Percentiles rank a stretch among this genome's conserved stretches.
Conservation (phyloP, 805 yeast genomes). For the Kazachstania psychrophila region DNA sequence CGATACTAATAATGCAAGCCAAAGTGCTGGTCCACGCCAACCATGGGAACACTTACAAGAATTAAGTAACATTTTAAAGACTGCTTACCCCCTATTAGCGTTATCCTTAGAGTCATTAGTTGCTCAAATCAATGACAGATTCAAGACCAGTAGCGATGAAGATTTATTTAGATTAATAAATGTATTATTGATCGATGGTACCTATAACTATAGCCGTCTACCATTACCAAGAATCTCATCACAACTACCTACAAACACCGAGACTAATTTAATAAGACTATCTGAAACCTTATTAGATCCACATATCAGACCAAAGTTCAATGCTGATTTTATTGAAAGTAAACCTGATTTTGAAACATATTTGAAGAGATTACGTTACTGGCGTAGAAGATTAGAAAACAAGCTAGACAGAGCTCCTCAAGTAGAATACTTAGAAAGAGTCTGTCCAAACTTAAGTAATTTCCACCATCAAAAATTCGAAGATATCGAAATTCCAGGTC, state of each 20-base stretch:
- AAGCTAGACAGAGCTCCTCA: constrained; percentile 79
- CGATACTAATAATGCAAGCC: constrained; percentile 11
- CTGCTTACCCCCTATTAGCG: constrained; percentile 91
- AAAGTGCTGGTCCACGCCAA: constrained; percentile 38
- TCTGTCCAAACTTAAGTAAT: constrained; percentile 91
- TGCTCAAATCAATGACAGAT: constrained; percentile 88
- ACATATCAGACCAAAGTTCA: constrained; percentile 81
- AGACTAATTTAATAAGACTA: constrained; percentile 74
- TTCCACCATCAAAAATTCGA: constrained; percentile 98
- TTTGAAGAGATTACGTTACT: constrained; percentile 69
- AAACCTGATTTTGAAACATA: constrained; percentile 87
- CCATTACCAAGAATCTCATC: constrained; percentile 85
- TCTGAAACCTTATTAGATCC: constrained; percentile 90
- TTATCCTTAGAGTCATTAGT: constrained; percentile 88
- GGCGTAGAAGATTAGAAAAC: constrained; percentile 91
- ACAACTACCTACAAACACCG: constrained; percentile 82
- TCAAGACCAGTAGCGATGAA: constrained; percentile 89
- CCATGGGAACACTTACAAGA: constrained; percentile 94
- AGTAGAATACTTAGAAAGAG: constrained; percentile 72
- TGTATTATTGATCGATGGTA: constrained; percentile 87
- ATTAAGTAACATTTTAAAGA: constrained; percentile 87
- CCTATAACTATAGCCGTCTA: constrained; percentile 77
- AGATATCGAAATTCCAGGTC: constrained; percentile 96
- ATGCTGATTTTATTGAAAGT: constrained; percentile 76
- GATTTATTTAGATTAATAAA: constrained; percentile 91